A percentile compares a stretch with the other conserved stretches of the same genome.
These are phyloP conservation scores for Botryosphaeria dothidea DNA, from an alignment of 2,329 filamentous ascomycete species.

Conservation along the genomic window DNA sequence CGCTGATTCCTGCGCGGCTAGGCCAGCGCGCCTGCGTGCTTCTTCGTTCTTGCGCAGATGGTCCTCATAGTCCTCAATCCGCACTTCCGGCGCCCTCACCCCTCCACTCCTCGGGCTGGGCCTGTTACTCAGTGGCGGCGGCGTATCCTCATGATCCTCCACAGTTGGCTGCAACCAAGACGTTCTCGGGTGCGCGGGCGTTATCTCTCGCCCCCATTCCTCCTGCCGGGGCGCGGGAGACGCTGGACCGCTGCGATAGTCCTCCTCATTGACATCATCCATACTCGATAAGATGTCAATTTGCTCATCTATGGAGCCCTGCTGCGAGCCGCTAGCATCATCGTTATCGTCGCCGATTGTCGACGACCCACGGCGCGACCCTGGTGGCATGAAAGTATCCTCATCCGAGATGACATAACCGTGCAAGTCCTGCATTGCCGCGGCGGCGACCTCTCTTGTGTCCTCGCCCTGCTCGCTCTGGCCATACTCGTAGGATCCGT, in stretches of 20 bases:
- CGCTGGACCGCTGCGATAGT: background rate
- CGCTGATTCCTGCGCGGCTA: background rate
- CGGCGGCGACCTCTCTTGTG: background rate
- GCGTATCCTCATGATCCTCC: slow-evolving; percentile 18
- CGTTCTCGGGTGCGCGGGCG: background rate
- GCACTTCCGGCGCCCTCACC: background rate
- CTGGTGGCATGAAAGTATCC: background rate
- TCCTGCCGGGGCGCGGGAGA: slow-evolving; percentile 3
- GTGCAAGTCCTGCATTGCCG: slow-evolving; percentile 17
- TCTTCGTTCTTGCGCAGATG: background rate
- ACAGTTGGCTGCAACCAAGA: slow-evolving; percentile 18
- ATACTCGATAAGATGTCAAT: slow-evolving; percentile 18
- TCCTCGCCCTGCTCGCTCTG: slow-evolving; percentile 1
- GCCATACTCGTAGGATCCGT: slow-evolving; percentile 5
- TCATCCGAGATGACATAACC: slow-evolving; percentile 19
- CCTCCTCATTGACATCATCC: slow-evolving; percentile 18
- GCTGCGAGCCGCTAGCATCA: background rate
- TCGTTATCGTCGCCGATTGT: background rate
- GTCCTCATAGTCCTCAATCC: slow-evolving; percentile 6
- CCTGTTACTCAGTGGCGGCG: background rate
- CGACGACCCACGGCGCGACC: background rate
- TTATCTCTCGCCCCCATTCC: background rate
- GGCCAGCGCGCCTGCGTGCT: background rate
- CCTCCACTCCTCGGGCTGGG: background rate
- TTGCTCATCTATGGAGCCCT: slow-evolving; percentile 17